Evolutionary conservation across 352 stramenopile species (phyloP).

Genomic region (Phytophthora quininea): DNA sequence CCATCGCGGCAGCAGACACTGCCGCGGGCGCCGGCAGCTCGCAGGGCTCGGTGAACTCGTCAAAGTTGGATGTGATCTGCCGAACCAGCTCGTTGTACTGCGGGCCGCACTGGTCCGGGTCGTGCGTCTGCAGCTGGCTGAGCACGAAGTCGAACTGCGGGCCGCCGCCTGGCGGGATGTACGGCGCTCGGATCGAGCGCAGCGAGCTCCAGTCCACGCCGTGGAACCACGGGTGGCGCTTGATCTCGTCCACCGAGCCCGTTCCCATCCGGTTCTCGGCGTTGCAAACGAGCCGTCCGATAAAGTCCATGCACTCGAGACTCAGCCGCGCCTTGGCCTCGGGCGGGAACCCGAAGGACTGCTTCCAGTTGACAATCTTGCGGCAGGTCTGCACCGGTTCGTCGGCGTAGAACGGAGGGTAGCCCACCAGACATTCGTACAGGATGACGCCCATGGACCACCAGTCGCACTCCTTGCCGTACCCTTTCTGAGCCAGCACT

Average conservation of each 20-base stretch:
- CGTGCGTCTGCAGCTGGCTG: slow-evolving; percentile 87
- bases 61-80: slow-evolving; percentile 96
- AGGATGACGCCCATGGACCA: slow-evolving; percentile 99
- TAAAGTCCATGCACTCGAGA: slow-evolving; percentile 91
- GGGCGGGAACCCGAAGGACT: slow-evolving; percentile 84
- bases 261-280: slow-evolving; percentile 93
- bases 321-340: slow-evolving; percentile 67
- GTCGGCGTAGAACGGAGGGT: slow-evolving; percentile 99
- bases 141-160: slow-evolving; percentile 93
- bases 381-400: slow-evolving; percentile 97
- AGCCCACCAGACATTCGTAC: slow-evolving; percentile 99
- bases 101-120: slow-evolving; percentile 52
- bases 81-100: slow-evolving; percentile 91
- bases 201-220: slow-evolving; percentile 93
- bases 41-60: slow-evolving; percentile 94
- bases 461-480: slow-evolving; percentile 96
- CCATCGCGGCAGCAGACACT: slow-evolving; percentile 27
- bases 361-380: slow-evolving; percentile 92
- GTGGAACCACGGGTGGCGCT: slow-evolving; percentile 97
- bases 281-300: slow-evolving; percentile 94
- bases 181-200: slow-evolving; percentile 82
- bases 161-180: slow-evolving; percentile 85
- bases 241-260: slow-evolving; percentile 95
- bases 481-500: slow-evolving; percentile 92
- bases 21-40: slow-evolving; percentile 43